phyloP scores from a whole-genome alignment of 2,329 filamentous ascomycete genomes.

The Paecilomyces sp. region DNA sequence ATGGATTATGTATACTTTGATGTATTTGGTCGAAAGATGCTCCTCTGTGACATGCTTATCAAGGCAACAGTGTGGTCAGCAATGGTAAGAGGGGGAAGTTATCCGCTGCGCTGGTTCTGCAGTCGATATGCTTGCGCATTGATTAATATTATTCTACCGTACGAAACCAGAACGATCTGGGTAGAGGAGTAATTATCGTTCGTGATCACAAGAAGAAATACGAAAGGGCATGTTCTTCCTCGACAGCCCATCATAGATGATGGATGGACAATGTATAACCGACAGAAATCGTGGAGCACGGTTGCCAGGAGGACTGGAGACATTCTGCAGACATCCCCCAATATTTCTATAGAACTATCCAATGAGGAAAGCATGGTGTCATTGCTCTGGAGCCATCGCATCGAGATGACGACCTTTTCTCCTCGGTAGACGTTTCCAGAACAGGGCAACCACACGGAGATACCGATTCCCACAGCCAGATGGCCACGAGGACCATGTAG shows the following conservation, averaged over 20 bases:
- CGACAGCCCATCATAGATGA: too few relatives aligned
- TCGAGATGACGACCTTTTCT: not conserved
- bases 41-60: not conserved
- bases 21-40: too few relatives aligned
- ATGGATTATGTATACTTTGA: too few relatives aligned
- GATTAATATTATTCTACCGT: not conserved
- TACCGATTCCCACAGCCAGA: not conserved
- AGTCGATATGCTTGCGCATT: not conserved
- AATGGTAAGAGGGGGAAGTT: not conserved
- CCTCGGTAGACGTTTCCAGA: not conserved
- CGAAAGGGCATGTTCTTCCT: too few relatives aligned
- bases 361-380: too few relatives aligned
- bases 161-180: not conserved
- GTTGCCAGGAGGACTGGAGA: not conserved
- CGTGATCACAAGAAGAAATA: too few relatives aligned
- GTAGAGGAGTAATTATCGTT: not conserved
- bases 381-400: not conserved
- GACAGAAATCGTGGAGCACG: not conserved
- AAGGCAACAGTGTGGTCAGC: not conserved
- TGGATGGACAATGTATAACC: too few relatives aligned
- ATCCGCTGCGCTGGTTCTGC: not conserved
- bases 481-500: not conserved
- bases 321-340: not conserved
- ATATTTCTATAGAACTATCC: not conserved
- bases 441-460: not conserved